Conservation (phyloP, 2,329 filamentous ascomycete genomes). For the Arthrinium puccinioides region DNA sequence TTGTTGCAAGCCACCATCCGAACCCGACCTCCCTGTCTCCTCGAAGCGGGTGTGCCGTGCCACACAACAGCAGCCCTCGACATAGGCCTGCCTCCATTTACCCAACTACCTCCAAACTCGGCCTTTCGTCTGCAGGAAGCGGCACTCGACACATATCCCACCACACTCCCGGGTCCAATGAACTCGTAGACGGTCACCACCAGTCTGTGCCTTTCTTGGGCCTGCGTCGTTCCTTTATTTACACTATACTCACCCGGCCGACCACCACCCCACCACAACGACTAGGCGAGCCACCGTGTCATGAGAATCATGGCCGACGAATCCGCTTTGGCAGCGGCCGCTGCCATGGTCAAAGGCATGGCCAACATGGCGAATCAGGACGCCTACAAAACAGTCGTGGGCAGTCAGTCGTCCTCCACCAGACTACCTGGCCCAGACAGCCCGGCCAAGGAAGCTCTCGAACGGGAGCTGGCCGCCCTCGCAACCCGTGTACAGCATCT, state of each 20-base stretch:
- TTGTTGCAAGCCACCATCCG: too few relatives aligned
- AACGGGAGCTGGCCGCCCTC: conserved; percentile 76
- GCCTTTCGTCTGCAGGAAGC: too few relatives aligned
- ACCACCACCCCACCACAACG: background rate
- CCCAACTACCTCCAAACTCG: too few relatives aligned
- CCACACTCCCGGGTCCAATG: too few relatives aligned
- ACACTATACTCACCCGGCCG: too few relatives aligned
- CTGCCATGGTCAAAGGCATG: conserved; percentile 46
- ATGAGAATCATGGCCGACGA: conserved; percentile 42
- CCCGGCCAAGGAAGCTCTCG: conserved; percentile 68
- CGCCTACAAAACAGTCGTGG: conserved; percentile 32
- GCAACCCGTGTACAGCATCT: conserved; percentile 72
- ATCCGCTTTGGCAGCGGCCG: conserved; percentile 44
- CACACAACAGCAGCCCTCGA: too few relatives aligned
- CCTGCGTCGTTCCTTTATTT: background rate
- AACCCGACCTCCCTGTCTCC: too few relatives aligned
- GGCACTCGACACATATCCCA: too few relatives aligned
- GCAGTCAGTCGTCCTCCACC: conserved; percentile 36
- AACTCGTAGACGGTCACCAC: too few relatives aligned
- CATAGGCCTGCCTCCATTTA: too few relatives aligned
- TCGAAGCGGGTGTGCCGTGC: too few relatives aligned
- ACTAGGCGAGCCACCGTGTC: background rate
- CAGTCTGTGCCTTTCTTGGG: conserved; percentile 3
- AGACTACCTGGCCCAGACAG: conserved; percentile 71
- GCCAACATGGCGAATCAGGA: conserved; percentile 41